Conservation (phyloP, 768 basidiomycete species). For the Suillus brevipes region DNA sequence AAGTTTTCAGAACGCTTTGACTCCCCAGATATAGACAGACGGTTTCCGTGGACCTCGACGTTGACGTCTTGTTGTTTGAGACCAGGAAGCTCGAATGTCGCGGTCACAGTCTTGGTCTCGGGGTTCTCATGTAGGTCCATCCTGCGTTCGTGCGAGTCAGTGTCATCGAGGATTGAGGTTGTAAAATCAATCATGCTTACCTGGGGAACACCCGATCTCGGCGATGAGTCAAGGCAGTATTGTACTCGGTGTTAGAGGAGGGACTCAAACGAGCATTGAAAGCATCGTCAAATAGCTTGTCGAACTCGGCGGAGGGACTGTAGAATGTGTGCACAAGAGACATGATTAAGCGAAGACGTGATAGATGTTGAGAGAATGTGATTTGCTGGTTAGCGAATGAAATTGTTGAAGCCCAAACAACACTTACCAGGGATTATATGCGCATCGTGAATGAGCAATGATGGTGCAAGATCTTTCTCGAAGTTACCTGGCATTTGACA, state of each 20-base stretch:
- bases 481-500: neutral
- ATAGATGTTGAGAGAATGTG: neutral
- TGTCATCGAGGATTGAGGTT: neutral
- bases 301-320: slow-evolving; percentile 42
- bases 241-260: slow-evolving; percentile 8
- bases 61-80: too few relatives aligned
- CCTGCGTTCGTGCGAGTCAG: neutral
- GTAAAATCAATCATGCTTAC: slow-evolving; percentile 16
- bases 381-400: neutral
- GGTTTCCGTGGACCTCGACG: slow-evolving; percentile 22
- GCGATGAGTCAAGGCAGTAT: slow-evolving; percentile 12
- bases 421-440: neutral
- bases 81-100: neutral
- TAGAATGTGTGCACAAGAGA: slow-evolving; percentile 29
- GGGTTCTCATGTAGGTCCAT: neutral
- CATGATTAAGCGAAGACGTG: slow-evolving; percentile 16
- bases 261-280: slow-evolving; percentile 27
- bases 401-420: neutral
- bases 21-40: slow-evolving; percentile 48
- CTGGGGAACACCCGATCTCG: slow-evolving; percentile 22
- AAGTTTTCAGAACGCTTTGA: too few relatives aligned
- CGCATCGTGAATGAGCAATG: neutral
- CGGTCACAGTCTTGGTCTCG: neutral
- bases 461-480: neutral
- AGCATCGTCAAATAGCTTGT: slow-evolving; percentile 43